Conservation (phyloP, 129 eudicot genomes). For the Cynara cardunculus region DNA sequence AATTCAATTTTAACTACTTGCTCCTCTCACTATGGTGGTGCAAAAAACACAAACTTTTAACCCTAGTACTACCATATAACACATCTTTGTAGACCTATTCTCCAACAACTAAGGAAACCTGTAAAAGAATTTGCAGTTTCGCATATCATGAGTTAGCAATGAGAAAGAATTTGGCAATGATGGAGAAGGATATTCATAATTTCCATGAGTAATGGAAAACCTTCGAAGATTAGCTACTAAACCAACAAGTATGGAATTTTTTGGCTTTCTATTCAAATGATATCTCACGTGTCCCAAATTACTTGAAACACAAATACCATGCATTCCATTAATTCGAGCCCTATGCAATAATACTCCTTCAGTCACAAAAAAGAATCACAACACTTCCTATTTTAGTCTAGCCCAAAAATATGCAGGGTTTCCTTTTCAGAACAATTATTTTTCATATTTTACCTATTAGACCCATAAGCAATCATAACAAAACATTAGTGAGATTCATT, state of each 20-base stretch:
- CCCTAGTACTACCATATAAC: too few species aligned
- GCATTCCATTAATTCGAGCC: background rate
- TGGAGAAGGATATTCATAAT: too few species aligned
- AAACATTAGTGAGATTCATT: background rate
- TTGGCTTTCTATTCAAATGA: background rate
- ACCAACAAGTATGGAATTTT: background rate
- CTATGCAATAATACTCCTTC: background rate
- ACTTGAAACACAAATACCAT: background rate
- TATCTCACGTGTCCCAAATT: too few species aligned
- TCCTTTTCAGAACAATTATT: background rate
- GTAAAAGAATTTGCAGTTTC: too few species aligned
- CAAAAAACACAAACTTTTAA: too few species aligned
- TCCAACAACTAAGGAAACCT: too few species aligned
- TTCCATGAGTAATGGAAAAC: background rate
- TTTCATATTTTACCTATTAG: background rate
- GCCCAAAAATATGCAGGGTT: background rate
- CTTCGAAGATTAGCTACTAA: background rate
- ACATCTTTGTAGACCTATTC: too few species aligned
- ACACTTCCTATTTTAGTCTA: background rate
- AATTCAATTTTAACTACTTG: too few species aligned
- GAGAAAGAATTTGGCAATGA: too few species aligned
- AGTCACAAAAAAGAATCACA: background rate
- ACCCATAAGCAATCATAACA: background rate
- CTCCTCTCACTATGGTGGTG: too few species aligned
- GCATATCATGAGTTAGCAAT: too few species aligned